Base-by-base conservation (phyloP, 2,329 filamentous ascomycete genomes). In the Ascochyta clinopodiicola region DNA sequence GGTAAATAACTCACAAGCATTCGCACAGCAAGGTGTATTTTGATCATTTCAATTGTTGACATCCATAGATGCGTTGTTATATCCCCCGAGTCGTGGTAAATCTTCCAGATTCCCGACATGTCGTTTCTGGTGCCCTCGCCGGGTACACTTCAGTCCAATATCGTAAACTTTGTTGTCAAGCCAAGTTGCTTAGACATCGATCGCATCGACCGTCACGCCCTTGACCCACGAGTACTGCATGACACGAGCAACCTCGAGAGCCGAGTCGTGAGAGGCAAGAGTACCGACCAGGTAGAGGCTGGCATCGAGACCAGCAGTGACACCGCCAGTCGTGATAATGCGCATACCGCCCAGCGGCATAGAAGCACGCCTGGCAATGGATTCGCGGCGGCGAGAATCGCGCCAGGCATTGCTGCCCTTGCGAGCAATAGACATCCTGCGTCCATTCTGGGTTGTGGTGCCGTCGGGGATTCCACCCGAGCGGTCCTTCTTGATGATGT, bases 221-320 rank as follows among this genome's bases (percentile, higher is more conserved):
- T 93, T 94, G 75, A 85, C 85, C 92, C 92, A 96, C 71, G 84
- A 86, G 82, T 93, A 90, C 80, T 94, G 89, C 82, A 95, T 86
- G 63, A 84, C 67, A 61, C 88, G 84, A 70, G 89, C 88, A 63
- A 91, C 87, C 78, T 94, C 89, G 55, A 86, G 84, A 60, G 91
- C 91, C 57, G 87, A 83, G 49, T 90, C 89, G 70, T 91, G 86
- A 57, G 87, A 89, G 44, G 94, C 90, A 75, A 96, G 79, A 64
- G 91, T 90, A 76, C 88, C 90, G 75, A 96, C 88, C 73, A 96
- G 82, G 80, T 96, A 95, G 79, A 96, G 79, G 65, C 88, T 83
- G 51, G 92, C 92, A 81, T 96, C 92, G 51, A 96, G 81, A 73
- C 92, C 91, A 77, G 89, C 87, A 73, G 87, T 89, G 65, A 91